Conservation (phyloP, 768 basidiomycete species). For the Brasilioporus rufonigricans region DNA sequence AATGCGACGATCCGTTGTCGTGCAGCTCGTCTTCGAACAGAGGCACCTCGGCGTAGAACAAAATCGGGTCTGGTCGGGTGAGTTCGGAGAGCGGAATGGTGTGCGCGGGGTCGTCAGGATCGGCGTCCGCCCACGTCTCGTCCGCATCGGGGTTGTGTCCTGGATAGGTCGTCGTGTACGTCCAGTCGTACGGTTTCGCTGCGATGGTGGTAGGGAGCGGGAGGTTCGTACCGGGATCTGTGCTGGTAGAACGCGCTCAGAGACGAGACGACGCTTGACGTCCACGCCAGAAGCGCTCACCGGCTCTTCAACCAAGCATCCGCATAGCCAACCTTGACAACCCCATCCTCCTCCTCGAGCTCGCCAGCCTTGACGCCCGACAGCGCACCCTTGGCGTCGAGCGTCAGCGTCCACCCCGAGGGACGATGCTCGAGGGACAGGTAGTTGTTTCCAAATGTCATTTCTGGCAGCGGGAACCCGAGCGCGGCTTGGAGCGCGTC, state of each 20-base stretch:
- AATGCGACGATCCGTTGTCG: constrained; percentile 88
- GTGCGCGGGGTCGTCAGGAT: constrained; percentile 56
- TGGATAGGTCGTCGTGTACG: constrained; percentile 86
- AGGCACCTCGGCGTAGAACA: constrained; percentile 96
- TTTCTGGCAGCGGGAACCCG: constrained; percentile 88
- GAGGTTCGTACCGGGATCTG: constrained; percentile 58
- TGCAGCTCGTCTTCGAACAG: constrained; percentile 96
- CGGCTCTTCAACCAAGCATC: constrained; percentile 92
- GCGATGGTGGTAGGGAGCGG: constrained; percentile 69
- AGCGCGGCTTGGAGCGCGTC: constrained; percentile 64
- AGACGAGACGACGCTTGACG: no score
- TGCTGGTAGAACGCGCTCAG: constrained; percentile 45
- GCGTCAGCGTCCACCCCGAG: constrained; percentile 62
- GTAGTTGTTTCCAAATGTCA: constrained; percentile 90
- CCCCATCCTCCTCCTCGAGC: constrained; percentile 78
- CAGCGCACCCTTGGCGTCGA: constrained; percentile 69
- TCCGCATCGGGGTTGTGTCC: constrained; percentile 45
- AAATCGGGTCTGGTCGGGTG: constrained; percentile 87
- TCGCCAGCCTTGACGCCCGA: constrained; percentile 71
- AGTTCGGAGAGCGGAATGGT: constrained; percentile 82
- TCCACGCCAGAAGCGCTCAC: constrained; percentile 36
- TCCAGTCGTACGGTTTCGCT: constrained; percentile 96
- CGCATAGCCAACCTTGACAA: constrained; percentile 92
- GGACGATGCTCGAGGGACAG: constrained; percentile 65
- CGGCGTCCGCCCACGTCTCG: constrained; percentile 50